Base-by-base conservation (phyloP, 31 red algal species). In the Porphyra umbilicalis region DNA sequence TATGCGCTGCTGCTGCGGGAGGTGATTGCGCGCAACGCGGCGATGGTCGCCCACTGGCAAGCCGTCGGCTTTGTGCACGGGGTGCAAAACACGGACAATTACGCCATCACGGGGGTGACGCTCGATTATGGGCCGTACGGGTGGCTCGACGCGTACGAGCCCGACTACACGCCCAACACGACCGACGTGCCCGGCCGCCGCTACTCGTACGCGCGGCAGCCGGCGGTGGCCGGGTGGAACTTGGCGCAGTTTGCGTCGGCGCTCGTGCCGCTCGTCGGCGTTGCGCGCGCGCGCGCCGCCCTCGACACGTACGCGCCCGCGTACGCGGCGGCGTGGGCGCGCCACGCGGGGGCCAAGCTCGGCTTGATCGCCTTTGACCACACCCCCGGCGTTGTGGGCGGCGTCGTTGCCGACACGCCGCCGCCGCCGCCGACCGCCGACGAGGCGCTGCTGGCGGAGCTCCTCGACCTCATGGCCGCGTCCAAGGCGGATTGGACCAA, bases 71-170 rank as follows among this genome's bases (percentile, higher is more conserved):
- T 99, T 87, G 98, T 99, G 0, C 98, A 99, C 80, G 98, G 98
- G 10, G 98, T 99, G 15, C 89, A 95, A 85, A 99, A 99, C 79
- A 97, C 98, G 32, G 98, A 99, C 76, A 99, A 99, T 71, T 85
- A 93, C 34, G 94, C 94, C 9, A 95, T 99, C 77, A 81, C 97
- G 76, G 98, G 98, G 14, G 57, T 97, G 34, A 99, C 98, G 9
- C 95, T 99, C 38, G 98, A 99, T 46, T 99, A 99, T 87, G 98
- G 98, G 34, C 98, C 98, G 44, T 99, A 94, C 83, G 98, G 98
- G 6, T 99, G 84, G 32, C 87, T 99, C 30, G 98, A 99, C 76
- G 83, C 36, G n/a, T 99, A 97, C 79, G 94, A 94, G 80, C 98
- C 98, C 35, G 75, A 85, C 4, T 99, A 94, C 36, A 99, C 98